These are phyloP conservation scores for Maudiozyma bulderi DNA, from an alignment of 805 yeast genomes.

Conservation along the genomic window DNA sequence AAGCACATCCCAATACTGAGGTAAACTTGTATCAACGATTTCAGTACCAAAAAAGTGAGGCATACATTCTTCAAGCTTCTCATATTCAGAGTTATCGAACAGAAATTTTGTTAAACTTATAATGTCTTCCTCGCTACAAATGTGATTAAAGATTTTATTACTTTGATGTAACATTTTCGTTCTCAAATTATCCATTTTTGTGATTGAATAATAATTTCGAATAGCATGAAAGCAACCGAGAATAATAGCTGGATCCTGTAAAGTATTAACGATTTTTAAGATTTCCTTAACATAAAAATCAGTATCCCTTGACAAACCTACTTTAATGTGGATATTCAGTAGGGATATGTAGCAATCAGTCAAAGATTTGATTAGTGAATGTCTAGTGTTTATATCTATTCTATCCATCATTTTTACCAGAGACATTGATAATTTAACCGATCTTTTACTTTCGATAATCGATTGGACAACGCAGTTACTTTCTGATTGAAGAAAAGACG, in stretches of 20 bases:
- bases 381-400: constrained; percentile 25
- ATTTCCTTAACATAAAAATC: constrained; percentile 46
- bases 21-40: constrained; percentile 7
- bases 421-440: constrained; percentile 45
- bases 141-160: constrained; percentile 16
- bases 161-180: constrained; percentile 7
- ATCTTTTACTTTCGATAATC: constrained; percentile 35
- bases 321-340: constrained; percentile 33
- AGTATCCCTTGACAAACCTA: constrained; percentile 53
- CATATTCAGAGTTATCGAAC: constrained; percentile 14
- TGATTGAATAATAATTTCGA: constrained; percentile 15
- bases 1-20: constrained; percentile 17
- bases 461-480: constrained; percentile 14
- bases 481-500: constrained; percentile 15
- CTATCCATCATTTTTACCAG: constrained; percentile 35
- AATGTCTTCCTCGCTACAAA: constrained; percentile 22
- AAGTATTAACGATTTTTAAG: constrained; percentile 28
- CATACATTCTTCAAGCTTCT: constrained; percentile 14
- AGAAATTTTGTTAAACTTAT: constrained; percentile 14
- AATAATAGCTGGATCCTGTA: constrained; percentile 21
- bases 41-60: constrained; percentile 12
- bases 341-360: constrained; percentile 33
- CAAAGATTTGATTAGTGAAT: constrained; percentile 31
- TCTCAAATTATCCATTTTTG: constrained; percentile 10
- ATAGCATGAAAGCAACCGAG: constrained; percentile 14